These are phyloP conservation scores for Astrephomene gubernaculifera DNA, from an alignment of 139 green algal species.

Conservation along the genomic window DNA sequence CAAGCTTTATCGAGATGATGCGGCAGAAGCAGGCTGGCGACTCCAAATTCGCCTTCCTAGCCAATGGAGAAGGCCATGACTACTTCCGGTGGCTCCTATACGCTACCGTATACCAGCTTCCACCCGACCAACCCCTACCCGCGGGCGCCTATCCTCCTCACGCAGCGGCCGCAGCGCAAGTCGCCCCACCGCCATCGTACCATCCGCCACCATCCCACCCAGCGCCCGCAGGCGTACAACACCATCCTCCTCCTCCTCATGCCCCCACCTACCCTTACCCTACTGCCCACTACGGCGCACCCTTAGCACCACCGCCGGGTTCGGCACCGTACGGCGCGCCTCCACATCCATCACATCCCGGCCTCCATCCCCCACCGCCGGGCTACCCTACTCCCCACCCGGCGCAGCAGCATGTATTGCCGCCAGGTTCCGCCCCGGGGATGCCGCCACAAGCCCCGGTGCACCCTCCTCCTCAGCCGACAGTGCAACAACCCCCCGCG, in stretches of 20 bases:
- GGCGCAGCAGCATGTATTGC: too few species aligned
- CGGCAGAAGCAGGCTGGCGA: constrained; percentile 62
- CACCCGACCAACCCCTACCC: neutral
- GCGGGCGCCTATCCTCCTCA: neutral
- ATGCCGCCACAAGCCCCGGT: neutral
- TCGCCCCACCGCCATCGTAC: neutral
- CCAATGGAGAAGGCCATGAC: constrained; percentile 36
- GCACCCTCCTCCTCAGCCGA: neutral
- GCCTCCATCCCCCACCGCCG: neutral
- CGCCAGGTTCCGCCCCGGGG: neutral
- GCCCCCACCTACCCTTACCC: neutral
- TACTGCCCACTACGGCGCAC: neutral
- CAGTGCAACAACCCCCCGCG: neutral
- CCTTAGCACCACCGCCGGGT: neutral
- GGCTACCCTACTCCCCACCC: neutral
- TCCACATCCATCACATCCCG: neutral
- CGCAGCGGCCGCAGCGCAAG: neutral
- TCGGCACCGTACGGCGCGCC: neutral
- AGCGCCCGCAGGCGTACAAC: neutral
- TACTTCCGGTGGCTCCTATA: constrained; percentile 66
- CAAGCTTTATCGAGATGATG: constrained; percentile 66
- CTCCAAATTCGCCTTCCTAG: constrained; percentile 66
- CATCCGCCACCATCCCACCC: neutral
- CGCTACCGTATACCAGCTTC: constrained; percentile 19
- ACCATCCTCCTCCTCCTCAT: neutral